Percentiles rank a stretch among this genome's conserved stretches.
Evolutionary conservation across 257 asterid genomes (phyloP).

Genomic region (Ophiorrhiza pumila): DNA sequence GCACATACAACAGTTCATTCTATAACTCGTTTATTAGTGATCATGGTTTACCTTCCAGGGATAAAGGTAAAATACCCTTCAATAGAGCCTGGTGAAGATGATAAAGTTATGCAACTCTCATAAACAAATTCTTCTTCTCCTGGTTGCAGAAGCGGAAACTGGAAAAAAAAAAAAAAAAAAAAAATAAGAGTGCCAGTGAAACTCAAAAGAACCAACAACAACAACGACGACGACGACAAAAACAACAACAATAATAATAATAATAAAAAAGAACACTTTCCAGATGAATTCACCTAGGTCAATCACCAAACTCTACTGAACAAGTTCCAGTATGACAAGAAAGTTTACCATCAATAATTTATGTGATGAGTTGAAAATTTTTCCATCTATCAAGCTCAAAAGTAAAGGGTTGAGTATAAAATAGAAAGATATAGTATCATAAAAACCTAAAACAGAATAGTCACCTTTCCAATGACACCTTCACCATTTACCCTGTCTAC

Average conservation of each 20-base stretch:
- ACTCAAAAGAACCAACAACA: background rate
- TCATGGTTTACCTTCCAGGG: constrained; percentile 74
- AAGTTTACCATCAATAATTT: background rate
- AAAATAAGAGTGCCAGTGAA: background rate
- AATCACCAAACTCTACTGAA: background rate
- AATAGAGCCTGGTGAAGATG: constrained; percentile 55
- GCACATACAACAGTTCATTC: too few species aligned
- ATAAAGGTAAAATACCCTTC: constrained; percentile 86
- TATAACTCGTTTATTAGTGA: too few species aligned
- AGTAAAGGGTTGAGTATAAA: background rate
- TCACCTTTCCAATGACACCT: constrained; percentile 90
- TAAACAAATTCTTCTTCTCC: constrained; percentile 79
- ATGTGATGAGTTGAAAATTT: background rate
- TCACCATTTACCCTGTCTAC: constrained; percentile 60
- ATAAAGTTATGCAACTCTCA: constrained; percentile 60
- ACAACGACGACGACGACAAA: too few species aligned
- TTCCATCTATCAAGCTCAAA: background rate
- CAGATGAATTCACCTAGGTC: background rate
- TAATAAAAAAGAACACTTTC: too few species aligned
- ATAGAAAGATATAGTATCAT: background rate
- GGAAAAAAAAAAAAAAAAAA: constrained; percentile 14
- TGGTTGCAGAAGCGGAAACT: constrained; percentile 76
- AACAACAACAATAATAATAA: too few species aligned
- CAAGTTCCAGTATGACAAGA: background rate
- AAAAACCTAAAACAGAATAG: background rate